These are phyloP conservation scores for Nitzschia sp. DNA, from an alignment of 108 stramenopile genomes.

Conservation along the genomic window DNA sequence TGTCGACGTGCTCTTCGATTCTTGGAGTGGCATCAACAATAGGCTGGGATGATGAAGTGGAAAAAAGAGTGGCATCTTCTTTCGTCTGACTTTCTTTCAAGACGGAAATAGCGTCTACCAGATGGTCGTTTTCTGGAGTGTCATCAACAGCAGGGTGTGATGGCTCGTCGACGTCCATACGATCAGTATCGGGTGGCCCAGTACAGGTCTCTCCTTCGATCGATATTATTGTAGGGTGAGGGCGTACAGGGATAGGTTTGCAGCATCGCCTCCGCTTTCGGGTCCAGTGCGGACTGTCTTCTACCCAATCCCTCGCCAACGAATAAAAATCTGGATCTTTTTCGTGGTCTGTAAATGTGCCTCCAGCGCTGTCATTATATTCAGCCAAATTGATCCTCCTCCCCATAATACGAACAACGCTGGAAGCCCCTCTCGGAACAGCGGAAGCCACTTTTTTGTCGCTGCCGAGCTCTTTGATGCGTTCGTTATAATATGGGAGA, in stretches of 20 bases:
- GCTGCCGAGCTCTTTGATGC: background rate
- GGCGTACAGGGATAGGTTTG: background rate
- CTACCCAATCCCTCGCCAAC: background rate
- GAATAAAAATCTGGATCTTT: background rate
- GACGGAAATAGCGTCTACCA: no score
- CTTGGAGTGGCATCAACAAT: no score
- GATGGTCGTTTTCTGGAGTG: no score
- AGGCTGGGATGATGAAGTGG: no score
- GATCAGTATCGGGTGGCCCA: no score
- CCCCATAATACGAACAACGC: background rate
- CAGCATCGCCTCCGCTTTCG: background rate
- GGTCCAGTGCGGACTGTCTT: background rate
- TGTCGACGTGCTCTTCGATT: no score
- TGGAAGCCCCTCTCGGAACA: background rate
- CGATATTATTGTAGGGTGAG: background rate
- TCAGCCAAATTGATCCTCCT: background rate
- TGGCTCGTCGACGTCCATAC: no score
- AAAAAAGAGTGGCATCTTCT: no score
- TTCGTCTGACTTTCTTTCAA: no score
- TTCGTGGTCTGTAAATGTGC: no score
- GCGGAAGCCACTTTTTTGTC: background rate
- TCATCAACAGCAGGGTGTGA: no score
- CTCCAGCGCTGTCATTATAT: no score
- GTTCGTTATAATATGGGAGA: background rate
- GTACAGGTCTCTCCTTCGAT: background rate